Evolutionary conservation across 805 yeast species (phyloP).

Genomic region (Ogataea naganishii): DNA sequence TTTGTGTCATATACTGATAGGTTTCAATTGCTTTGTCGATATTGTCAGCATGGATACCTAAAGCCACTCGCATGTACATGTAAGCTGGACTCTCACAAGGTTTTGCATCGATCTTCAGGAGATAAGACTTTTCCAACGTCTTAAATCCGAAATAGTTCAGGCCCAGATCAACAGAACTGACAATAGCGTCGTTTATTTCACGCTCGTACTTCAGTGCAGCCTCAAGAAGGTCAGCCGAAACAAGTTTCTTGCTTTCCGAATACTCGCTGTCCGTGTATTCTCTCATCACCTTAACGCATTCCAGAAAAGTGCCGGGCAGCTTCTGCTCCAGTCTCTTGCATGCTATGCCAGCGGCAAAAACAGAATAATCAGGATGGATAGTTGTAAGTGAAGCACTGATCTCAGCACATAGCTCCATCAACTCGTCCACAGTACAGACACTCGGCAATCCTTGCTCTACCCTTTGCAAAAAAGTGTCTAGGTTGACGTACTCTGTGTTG

Average conservation of each 20-base stretch:
- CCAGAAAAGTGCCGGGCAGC: constrained; percentile 69
- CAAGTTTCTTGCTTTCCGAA: constrained; percentile 50
- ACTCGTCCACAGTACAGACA: constrained; percentile 34
- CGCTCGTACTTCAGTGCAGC: constrained; percentile 51
- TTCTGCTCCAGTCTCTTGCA: constrained; percentile 77
- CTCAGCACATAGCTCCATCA: constrained; percentile 60
- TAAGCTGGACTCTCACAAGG: constrained; percentile 92
- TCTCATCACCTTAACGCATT: constrained; percentile 57
- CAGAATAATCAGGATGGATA: constrained; percentile 87
- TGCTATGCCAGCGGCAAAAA: constrained; percentile 86
- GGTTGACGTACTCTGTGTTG: constrained; percentile 32
- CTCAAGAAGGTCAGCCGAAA: constrained; percentile 50
- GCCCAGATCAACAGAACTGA: constrained; percentile 63
- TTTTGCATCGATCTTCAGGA: constrained; percentile 52
- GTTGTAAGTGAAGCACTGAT: constrained; percentile 94
- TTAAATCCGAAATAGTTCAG: constrained; percentile 84
- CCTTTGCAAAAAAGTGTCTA: constrained; percentile 37
- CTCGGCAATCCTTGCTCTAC: constrained; percentile 42
- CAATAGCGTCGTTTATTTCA: constrained; percentile 60
- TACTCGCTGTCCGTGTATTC: constrained; percentile 66
- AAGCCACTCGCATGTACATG: constrained; percentile 81
- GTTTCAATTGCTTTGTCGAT: constrained; percentile 66
- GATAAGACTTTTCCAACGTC: constrained; percentile 84
- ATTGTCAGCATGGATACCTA: constrained; percentile 78
- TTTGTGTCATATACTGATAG: constrained; percentile 77